Conservation (phyloP, 495 filamentous ascomycete genomes). For the Bacidia rubella region DNA sequence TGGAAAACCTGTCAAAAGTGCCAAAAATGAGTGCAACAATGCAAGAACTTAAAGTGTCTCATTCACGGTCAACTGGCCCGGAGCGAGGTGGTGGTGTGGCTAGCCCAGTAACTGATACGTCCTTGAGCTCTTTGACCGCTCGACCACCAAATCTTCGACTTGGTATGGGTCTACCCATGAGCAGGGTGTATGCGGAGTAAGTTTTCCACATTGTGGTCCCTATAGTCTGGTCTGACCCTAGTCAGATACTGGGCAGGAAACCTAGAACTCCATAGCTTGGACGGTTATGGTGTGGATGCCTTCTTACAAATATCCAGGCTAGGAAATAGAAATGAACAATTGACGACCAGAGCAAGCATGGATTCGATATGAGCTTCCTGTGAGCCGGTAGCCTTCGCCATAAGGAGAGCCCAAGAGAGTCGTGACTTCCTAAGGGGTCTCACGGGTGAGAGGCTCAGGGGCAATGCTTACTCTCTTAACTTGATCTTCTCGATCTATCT, state of each 20-base stretch:
- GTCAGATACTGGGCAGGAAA: slow-evolving; percentile 78
- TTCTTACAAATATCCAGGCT: slow-evolving; percentile 95
- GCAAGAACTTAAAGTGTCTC: slow-evolving; percentile 53
- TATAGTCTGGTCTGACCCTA: background rate
- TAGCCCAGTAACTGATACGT: slow-evolving; percentile 32
- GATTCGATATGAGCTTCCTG: slow-evolving; percentile 69
- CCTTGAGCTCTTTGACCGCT: slow-evolving; percentile 62
- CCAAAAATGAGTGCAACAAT: slow-evolving; percentile 90
- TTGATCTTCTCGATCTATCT: background rate
- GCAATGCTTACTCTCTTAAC: background rate
- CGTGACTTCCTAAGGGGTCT: background rate
- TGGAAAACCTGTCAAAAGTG: slow-evolving; percentile 74
- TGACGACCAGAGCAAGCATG: slow-evolving; percentile 76
- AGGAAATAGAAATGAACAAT: slow-evolving; percentile 95
- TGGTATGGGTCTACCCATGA: slow-evolving; percentile 89
- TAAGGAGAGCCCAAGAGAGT: background rate
- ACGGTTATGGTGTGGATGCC: slow-evolving; percentile 95
- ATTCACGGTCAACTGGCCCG: no score
- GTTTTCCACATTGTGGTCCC: background rate
- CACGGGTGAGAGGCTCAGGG: background rate
- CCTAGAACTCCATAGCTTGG: slow-evolving; percentile 81
- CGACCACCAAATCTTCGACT: slow-evolving; percentile 77
- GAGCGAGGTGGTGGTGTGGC: background rate
- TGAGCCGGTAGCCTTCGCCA: background rate
- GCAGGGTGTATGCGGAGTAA: slow-evolving; percentile 78